Conservation (phyloP, 1,284 basidiomycete genomes). For the Melampsora americana region DNA sequence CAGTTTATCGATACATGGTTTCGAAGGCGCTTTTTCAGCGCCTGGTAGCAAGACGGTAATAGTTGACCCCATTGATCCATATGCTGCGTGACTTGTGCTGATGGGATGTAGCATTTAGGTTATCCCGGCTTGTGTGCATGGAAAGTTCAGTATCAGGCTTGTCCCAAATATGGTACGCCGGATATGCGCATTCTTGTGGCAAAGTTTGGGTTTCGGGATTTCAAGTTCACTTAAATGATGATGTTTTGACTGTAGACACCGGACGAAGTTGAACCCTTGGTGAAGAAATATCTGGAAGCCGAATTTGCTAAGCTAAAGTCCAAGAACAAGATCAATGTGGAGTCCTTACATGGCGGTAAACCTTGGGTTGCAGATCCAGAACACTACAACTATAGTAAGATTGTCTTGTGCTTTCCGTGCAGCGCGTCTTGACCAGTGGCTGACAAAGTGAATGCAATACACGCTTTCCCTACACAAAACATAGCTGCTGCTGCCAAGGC, state of each 20-base stretch:
- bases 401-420: conserved; percentile 2
- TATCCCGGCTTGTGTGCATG: conserved; percentile 72
- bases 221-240: no score
- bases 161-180: conserved; percentile 70
- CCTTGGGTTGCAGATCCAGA: conserved; percentile 54
- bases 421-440: background rate
- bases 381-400: conserved; percentile 5
- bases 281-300: conserved; percentile 51
- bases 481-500: conserved; percentile 85
- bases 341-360: conserved; percentile 51
- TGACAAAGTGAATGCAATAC: background rate
- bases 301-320: conserved; percentile 52
- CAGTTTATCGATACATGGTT: conserved; percentile 87
- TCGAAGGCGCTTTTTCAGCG: conserved; percentile 87
- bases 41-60: conserved; percentile 84
- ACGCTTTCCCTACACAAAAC: conserved; percentile 63
- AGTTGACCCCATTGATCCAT: background rate
- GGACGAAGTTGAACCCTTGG: conserved; percentile 50
- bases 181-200: no score
- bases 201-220: no score
- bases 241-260: conserved; percentile 57
- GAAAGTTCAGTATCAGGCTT: conserved; percentile 59
- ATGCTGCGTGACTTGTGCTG: no score
- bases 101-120: no score
- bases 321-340: conserved; percentile 52